phyloP scores from a whole-genome alignment of 2,329 filamentous ascomycete genomes.

The Fusarium palustre region DNA sequence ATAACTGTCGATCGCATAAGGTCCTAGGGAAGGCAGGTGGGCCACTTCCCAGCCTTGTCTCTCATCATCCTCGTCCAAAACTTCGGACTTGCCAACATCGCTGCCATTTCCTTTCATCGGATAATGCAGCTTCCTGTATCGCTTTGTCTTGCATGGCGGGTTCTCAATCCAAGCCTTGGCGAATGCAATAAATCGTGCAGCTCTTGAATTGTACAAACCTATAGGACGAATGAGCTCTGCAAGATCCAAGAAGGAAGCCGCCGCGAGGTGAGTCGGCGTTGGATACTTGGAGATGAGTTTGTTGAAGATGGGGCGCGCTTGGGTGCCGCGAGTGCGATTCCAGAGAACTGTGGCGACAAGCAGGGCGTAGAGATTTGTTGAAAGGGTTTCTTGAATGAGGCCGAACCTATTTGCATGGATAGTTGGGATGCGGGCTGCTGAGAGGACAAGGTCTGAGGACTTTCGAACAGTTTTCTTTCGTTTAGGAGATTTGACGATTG shows the following conservation, averaged over 20 bases:
- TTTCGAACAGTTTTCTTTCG: neutral
- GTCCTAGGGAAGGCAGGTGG: conserved; percentile 27
- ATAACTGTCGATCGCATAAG: conserved; percentile 35
- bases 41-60: conserved; percentile 35
- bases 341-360: conserved; percentile 34
- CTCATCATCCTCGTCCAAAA: conserved; percentile 10
- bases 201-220: conserved; percentile 31
- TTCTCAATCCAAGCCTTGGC: conserved; percentile 21
- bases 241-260: conserved; percentile 3
- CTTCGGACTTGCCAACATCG: conserved; percentile 19
- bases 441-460: neutral
- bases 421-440: conserved; percentile 10
- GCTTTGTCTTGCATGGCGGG: conserved; percentile 1
- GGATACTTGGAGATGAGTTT: conserved; percentile 8
- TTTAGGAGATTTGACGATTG: neutral
- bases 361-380: conserved; percentile 14
- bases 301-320: conserved; percentile 16
- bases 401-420: conserved; percentile 11
- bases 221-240: conserved; percentile 26
- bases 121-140: conserved; percentile 34
- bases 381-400: conserved; percentile 30
- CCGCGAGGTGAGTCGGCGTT: neutral
- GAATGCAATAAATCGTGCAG: conserved; percentile 26
- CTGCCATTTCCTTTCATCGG: conserved; percentile 9
- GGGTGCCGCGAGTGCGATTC: conserved; percentile 26